Conservation (phyloP, 164 flowering plant species). For the Brasenia schreberi region DNA sequence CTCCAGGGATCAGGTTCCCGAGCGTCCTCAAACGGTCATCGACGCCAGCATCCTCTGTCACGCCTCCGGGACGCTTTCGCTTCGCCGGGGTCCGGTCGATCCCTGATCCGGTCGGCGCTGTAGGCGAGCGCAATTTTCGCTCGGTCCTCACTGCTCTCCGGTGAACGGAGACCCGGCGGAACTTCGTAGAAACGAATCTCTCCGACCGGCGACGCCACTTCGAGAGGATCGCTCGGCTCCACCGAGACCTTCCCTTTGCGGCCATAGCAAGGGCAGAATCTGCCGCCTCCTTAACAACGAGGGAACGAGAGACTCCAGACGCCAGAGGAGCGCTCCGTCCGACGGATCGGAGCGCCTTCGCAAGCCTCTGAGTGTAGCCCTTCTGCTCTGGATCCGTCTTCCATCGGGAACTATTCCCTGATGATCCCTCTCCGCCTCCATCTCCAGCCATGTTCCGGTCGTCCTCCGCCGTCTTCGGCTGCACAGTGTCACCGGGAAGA, state of each 20-base stretch:
- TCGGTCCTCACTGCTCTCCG: background rate
- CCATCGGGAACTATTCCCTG: background rate
- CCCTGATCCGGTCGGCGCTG: background rate
- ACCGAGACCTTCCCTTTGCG: conserved; percentile 53
- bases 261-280: conserved; percentile 50
- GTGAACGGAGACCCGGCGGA: background rate
- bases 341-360: conserved; percentile 41
- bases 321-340: conserved; percentile 10
- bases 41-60: conserved; percentile 24
- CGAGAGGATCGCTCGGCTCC: conserved; percentile 68
- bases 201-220: conserved; percentile 12
- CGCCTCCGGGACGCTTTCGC: background rate
- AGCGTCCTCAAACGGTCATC: conserved; percentile 35
- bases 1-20: conserved; percentile 69
- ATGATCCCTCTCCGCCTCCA: background rate
- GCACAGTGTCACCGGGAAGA: background rate
- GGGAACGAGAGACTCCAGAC: conserved; percentile 13
- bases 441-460: background rate
- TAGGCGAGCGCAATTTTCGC: background rate
- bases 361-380: conserved; percentile 52
- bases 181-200: background rate
- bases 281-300: conserved; percentile 53
- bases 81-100: background rate
- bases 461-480: background rate
- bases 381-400: conserved; percentile 13